phyloP scores from a whole-genome alignment of 2,329 filamentous ascomycete genomes.

The Bipolaris cookei region DNA sequence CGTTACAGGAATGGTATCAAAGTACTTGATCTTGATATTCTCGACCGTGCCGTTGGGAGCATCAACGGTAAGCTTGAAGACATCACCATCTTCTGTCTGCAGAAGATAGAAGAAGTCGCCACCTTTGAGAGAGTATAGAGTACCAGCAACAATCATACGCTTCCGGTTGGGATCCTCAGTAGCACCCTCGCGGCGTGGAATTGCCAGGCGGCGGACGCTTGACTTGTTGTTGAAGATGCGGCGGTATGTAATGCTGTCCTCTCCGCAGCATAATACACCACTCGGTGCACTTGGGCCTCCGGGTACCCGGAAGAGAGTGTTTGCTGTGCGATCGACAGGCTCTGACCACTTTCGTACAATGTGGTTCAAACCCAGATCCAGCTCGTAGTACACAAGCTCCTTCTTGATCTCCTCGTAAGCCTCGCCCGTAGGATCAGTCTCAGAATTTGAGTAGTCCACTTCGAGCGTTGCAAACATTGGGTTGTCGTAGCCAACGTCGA shows the following conservation, averaged over 20 bases:
- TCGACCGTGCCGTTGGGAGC: conserved; percentile 73
- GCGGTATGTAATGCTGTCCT: conserved; percentile 95
- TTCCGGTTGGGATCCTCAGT: conserved; percentile 93
- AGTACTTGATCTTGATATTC: conserved; percentile 92
- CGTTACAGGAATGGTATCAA: conserved; percentile 91
- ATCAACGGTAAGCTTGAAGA: conserved; percentile 95
- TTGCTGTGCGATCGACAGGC: conserved; percentile 85
- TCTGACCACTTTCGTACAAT: conserved; percentile 97
- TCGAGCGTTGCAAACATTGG: conserved; percentile 95
- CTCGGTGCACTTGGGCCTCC: conserved; percentile 93
- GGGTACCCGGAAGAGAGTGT: conserved; percentile 91
- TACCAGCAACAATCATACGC: conserved; percentile 82
- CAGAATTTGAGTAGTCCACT: conserved; percentile 87
- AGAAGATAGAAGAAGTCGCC: conserved; percentile 93
- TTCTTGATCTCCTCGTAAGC: conserved; percentile 85
- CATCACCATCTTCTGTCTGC: conserved; percentile 95
- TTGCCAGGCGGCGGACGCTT: conserved; percentile 83
- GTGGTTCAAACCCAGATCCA: conserved; percentile 95
- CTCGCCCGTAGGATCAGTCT: conserved; percentile 87
- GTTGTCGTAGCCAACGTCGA: conserved; percentile 97
- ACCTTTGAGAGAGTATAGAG: conserved; percentile 97
- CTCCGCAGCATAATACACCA: conserved; percentile 91
- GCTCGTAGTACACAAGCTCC: conserved; percentile 93
- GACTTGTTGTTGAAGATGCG: conserved; percentile 77
- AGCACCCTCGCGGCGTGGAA: conserved; percentile 83